A percentile compares a stretch with the other conserved stretches of the same genome.
These are phyloP conservation scores for Thymus quinquecostatus DNA, from an alignment of 257 asterid species.

Conservation along the genomic window DNA sequence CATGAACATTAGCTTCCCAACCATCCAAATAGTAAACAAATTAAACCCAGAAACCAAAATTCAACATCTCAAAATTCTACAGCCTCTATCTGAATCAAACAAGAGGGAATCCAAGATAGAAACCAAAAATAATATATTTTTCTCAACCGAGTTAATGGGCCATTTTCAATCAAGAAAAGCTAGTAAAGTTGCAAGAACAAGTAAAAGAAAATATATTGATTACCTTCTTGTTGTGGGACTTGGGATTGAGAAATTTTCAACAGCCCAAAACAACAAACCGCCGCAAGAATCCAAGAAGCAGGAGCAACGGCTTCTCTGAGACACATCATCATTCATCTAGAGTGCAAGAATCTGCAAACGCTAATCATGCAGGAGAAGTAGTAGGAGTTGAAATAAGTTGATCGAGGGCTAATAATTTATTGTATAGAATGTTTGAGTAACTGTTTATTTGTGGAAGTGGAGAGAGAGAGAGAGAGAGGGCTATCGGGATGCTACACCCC, in stretches of 20 bases:
- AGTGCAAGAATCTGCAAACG: conserved; percentile 19
- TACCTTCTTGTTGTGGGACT: too few species aligned
- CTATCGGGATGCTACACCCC: too few species aligned
- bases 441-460: conserved; percentile 11
- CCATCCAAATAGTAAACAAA: not conserved
- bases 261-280: conserved; percentile 28
- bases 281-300: conserved; percentile 36
- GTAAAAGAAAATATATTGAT: not conserved
- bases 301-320: conserved; percentile 20
- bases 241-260: not conserved
- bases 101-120: not conserved
- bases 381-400: not conserved
- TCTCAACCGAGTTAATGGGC: not conserved
- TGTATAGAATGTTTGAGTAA: not conserved
- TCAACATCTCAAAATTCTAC: not conserved
- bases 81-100: not conserved
- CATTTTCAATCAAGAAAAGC: conserved; percentile 2
- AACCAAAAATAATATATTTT: not conserved
- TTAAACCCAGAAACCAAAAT: not conserved
- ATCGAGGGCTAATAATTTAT: conserved; percentile 16
- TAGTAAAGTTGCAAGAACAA: not conserved
- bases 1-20: not conserved
- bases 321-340: conserved; percentile 35
- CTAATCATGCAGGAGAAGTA: not conserved
- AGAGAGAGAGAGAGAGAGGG: not conserved